Evolutionary conservation across 331 rosid genomes (phyloP).

Genomic region (Malus hybrid): DNA sequence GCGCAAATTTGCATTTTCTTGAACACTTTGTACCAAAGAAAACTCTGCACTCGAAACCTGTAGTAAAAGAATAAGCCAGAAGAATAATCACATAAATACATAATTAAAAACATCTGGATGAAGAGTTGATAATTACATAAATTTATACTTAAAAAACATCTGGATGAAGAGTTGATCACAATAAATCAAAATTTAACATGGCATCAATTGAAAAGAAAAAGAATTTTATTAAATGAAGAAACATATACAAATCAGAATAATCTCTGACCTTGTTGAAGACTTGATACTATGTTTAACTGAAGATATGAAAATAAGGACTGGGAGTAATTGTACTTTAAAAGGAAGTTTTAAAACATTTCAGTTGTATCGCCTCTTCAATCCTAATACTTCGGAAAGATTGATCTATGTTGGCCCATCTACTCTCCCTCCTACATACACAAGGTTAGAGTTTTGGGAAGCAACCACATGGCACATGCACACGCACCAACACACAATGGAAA

Average conservation of each 20-base stretch:
- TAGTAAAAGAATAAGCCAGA: not conserved
- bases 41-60: slow-evolving; percentile 81
- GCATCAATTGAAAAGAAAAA: not conserved
- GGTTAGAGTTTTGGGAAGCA: not conserved
- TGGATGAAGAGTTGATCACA: not conserved
- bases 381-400: not conserved
- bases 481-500: not conserved
- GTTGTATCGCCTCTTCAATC: not conserved
- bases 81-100: not conserved
- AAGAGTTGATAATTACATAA: no score
- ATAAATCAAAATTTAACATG: not conserved
- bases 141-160: no score
- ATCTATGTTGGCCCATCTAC: not conserved
- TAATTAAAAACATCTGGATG: not conserved
- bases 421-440: not conserved
- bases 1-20: slow-evolving; percentile 72
- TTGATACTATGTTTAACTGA: not conserved
- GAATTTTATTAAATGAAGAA: not conserved
- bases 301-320: not conserved
- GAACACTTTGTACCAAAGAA: slow-evolving; percentile 56
- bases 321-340: not conserved
- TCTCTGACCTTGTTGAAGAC: not conserved
- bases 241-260: not conserved
- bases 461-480: not conserved
- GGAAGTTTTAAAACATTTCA: not conserved